Evolutionary conservation across 805 yeast genomes (phyloP).

Genomic region (Brettanomyces anomalus): DNA sequence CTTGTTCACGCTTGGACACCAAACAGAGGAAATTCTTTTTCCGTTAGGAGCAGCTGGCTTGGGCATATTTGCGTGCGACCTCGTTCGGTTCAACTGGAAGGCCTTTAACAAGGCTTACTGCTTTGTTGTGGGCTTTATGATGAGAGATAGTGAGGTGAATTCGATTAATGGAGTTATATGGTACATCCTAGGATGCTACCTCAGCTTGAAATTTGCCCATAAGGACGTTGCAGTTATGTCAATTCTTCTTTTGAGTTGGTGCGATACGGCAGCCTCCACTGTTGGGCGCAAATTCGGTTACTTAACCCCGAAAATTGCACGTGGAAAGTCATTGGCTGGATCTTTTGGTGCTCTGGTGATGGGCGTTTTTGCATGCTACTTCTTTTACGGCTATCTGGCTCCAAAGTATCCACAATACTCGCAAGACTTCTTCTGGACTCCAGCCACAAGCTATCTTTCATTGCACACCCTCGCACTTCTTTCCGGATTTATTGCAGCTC

Average conservation of each 20-base stretch:
- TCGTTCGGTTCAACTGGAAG: constrained; percentile 52
- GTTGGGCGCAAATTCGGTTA: constrained; percentile 82
- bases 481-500: constrained; percentile 76
- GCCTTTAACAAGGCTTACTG: constrained; percentile 62
- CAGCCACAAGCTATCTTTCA: constrained; percentile 47
- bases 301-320: constrained; percentile 67
- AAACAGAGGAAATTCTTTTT: constrained; percentile 45
- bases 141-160: constrained; percentile 75
- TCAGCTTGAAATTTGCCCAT: constrained; percentile 62
- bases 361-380: constrained; percentile 58
- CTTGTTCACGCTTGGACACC: constrained; percentile 55
- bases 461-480: constrained; percentile 45
- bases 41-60: constrained; percentile 51
- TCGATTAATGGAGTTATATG: constrained; percentile 79
- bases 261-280: constrained; percentile 95
- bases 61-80: constrained; percentile 53
- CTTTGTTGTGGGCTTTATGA: constrained; percentile 62
- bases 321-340: constrained; percentile 83
- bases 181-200: constrained; percentile 70
- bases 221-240: constrained; percentile 77
- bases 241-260: constrained; percentile 83
- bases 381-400: constrained; percentile 65
- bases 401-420: constrained; percentile 54
- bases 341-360: constrained; percentile 74
- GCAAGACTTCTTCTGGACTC: constrained; percentile 48